Conservation (phyloP, 2,329 filamentous ascomycete genomes). For the Leptographium wingfieldii region DNA sequence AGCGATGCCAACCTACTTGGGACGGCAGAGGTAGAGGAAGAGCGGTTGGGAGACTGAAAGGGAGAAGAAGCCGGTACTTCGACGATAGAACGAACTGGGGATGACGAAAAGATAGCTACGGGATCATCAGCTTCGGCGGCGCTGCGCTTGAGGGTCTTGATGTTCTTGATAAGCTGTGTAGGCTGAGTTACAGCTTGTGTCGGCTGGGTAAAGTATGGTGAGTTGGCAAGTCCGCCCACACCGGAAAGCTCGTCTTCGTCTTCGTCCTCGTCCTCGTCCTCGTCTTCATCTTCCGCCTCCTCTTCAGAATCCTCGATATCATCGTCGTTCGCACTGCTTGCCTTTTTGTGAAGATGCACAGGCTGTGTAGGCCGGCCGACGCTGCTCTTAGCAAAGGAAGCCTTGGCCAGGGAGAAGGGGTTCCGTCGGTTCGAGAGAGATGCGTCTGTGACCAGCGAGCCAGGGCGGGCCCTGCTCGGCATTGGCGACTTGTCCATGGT, state of each 20-base stretch:
- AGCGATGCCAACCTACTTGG: constrained; percentile 38
- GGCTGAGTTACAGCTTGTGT: constrained; percentile 36
- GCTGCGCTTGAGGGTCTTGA: constrained; percentile 21
- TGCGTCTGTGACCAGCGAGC: background rate
- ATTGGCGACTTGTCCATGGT: constrained; percentile 11
- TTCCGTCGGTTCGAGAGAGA: constrained; percentile 4
- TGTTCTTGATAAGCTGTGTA: constrained; percentile 31
- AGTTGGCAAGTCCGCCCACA: constrained; percentile 22
- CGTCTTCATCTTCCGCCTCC: constrained; percentile 18
- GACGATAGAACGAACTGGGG: constrained; percentile 31
- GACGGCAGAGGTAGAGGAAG: constrained; percentile 6
- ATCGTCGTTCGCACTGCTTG: constrained; percentile 6
- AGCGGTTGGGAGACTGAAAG: constrained; percentile 27
- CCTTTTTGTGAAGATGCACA: background rate
- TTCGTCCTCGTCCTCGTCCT: constrained; percentile 31
- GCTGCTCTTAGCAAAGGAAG: constrained; percentile 3
- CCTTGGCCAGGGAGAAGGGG: constrained; percentile 9
- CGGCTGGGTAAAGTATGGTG: constrained; percentile 32
- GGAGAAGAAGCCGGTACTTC: constrained; percentile 90
- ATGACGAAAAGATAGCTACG: constrained; percentile 24
- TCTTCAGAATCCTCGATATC: constrained; percentile 15
- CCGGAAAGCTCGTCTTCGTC: constrained; percentile 31
- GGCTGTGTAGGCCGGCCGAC: background rate
- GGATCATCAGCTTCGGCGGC: constrained; percentile 10
- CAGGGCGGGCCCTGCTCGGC: constrained; percentile 6